phyloP scores from a whole-genome alignment of 73 alveolate genomes.

The Paramecium octaurelia region DNA sequence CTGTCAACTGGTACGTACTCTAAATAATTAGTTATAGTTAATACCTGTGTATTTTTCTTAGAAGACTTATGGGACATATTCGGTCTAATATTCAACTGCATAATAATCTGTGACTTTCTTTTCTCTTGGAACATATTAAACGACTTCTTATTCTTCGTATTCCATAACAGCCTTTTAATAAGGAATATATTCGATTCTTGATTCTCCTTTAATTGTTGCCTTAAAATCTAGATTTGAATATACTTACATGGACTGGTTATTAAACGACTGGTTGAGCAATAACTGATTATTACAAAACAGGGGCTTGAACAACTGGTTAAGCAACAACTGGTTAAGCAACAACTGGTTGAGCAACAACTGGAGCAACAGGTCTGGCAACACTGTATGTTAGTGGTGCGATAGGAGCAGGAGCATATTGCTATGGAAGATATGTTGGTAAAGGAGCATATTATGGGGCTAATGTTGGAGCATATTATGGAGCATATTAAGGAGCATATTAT shows the following conservation, averaged over 20 bases:
- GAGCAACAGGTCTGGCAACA: conserved; percentile 44
- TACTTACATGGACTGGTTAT: neutral
- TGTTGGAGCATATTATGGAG: neutral
- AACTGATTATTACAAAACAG: neutral
- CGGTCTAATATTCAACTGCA: conserved; percentile 62
- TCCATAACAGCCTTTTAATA: conserved; percentile 53
- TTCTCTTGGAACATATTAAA: conserved; percentile 60
- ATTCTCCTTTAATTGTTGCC: conserved; percentile 59
- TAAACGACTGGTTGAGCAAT: neutral
- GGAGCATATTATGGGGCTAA: conserved; percentile 1
- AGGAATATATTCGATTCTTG: conserved; percentile 63
- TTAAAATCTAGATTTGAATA: neutral
- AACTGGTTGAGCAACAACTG: neutral
- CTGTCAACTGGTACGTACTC: conserved; percentile 63
- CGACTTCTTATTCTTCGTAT: conserved; percentile 53
- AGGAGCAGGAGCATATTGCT: neutral
- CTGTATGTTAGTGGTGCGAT: conserved; percentile 37
- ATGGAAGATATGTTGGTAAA: neutral
- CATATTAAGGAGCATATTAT: neutral
- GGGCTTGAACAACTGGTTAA: neutral
- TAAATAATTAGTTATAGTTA: neutral
- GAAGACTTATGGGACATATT: conserved; percentile 58
- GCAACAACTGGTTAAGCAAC: neutral
- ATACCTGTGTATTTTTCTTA: conserved; percentile 51
- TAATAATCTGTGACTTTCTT: conserved; percentile 57